phyloP scores from a whole-genome alignment of 768 basidiomycete genomes.

The Gymnopilus junonius region DNA sequence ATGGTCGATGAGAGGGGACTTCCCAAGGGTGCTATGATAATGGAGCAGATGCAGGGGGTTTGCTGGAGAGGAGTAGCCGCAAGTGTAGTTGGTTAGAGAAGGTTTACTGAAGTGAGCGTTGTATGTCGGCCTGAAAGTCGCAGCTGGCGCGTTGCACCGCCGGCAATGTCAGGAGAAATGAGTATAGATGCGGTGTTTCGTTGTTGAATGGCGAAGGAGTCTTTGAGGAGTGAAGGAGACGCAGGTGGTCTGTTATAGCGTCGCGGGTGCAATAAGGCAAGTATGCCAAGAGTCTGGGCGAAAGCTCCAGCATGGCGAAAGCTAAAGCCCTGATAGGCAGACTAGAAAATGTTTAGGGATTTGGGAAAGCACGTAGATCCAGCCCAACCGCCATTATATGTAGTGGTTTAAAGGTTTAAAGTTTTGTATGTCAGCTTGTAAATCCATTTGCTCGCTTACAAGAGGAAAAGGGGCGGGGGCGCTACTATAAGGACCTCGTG shows the following conservation, averaged over 20 bases:
- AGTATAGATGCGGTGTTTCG: slow-evolving; percentile 52
- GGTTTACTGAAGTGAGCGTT: slow-evolving; percentile 60
- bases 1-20: slow-evolving; percentile 55
- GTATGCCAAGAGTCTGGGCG: slow-evolving; percentile 16
- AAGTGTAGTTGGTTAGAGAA: slow-evolving; percentile 52
- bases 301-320: slow-evolving; percentile 17
- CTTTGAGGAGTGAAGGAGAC: slow-evolving; percentile 44
- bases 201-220: slow-evolving; percentile 49
- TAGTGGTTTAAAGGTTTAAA: background rate
- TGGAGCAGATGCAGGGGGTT: slow-evolving; percentile 42
- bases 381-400: background rate
- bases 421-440: background rate
- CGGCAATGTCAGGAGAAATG: slow-evolving; percentile 59
- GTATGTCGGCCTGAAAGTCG: slow-evolving; percentile 69
- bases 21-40: slow-evolving; percentile 70
- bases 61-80: slow-evolving; percentile 24
- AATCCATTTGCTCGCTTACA: background rate
- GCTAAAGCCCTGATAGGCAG: background rate
- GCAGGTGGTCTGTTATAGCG: slow-evolving; percentile 55
- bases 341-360: background rate
- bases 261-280: slow-evolving; percentile 21
- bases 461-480: background rate
- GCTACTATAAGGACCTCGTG: background rate
- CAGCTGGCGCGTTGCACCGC: slow-evolving; percentile 64
- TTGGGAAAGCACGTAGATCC: background rate